Base-by-base conservation (phyloP, 2,329 filamentous ascomycete species). In the Alternaria burnsii region DNA sequence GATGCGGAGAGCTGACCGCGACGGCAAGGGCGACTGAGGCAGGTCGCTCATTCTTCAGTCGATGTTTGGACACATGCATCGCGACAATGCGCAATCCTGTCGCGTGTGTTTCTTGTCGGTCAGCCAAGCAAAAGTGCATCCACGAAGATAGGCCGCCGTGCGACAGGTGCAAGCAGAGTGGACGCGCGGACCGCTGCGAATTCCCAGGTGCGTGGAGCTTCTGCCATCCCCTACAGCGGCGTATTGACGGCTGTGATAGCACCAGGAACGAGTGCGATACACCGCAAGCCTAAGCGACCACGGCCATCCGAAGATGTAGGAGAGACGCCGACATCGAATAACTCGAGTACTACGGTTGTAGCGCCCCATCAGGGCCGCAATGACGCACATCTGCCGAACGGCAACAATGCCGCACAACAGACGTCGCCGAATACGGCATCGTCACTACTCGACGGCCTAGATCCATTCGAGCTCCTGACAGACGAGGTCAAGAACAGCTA, bases 401-500 rank as follows among this genome's bases (percentile, higher is more conserved):
- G 67, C 66, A 65, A 60, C 51, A 59, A 65, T 67, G 65, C 65
- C 63, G 68, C 69, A 20, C 18, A 59, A 8, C 63, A 55, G 1
- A 43, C 62, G 36, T 71, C 71, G 68, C 69, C 71, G 65, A 67
- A 38, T 26, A 63, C 71, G 61, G 70, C 71, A 66, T 68, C 71
- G 50, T 65, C 70, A 40, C 59, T 70, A 42, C 68, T 78, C 52
- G 75, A 76, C 50, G 65, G 71, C 54, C 62, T 78, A 24, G 76
- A 79, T 65, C 76, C 77, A 8, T 79, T 78, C 42, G 74, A 75
- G 38, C 71, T 79, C 50, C 66, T 80, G 50, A 80, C 77, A 4
- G 78, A 80, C 58, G 78, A 80, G 67, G 77, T 80, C 55, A 79
- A 78, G 70, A 79, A 79, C 66, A 77, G 73, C 66, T 80, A 79